Conservation (phyloP, 495 filamentous ascomycete genomes). For the Aspergillus baeticus region DNA sequence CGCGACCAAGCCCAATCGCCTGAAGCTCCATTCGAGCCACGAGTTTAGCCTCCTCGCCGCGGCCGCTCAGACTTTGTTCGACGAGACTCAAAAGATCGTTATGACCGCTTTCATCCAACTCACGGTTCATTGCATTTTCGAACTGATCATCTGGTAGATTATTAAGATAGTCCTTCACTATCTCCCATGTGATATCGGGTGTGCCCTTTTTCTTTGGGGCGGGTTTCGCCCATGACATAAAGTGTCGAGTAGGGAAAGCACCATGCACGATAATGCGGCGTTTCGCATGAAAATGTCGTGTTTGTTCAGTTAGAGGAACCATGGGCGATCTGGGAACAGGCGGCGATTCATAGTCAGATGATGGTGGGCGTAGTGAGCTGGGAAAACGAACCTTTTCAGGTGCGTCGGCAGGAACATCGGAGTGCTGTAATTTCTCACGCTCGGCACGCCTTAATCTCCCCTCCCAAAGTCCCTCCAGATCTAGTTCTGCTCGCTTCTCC, state of each 20-base stretch:
- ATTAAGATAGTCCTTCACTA: slow-evolving; percentile 36
- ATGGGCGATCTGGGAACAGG: slow-evolving; percentile 11
- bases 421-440: slow-evolving; percentile 29
- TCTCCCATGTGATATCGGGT: slow-evolving; percentile 16
- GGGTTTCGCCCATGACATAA: background rate
- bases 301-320: slow-evolving; percentile 16
- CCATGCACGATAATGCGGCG: background rate
- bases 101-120: slow-evolving; percentile 38
- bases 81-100: slow-evolving; percentile 51
- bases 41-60: background rate
- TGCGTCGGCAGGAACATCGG: slow-evolving; percentile 16
- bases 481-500: slow-evolving; percentile 76
- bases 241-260: background rate
- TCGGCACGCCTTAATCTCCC: slow-evolving; percentile 45
- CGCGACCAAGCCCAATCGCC: slow-evolving; percentile 34
- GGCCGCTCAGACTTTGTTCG: slow-evolving; percentile 30
- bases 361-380: slow-evolving; percentile 15
- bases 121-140: slow-evolving; percentile 37
- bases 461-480: slow-evolving; percentile 80
- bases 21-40: slow-evolving; percentile 33
- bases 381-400: slow-evolving; percentile 29
- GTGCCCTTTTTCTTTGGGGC: slow-evolving; percentile 5
- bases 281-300: slow-evolving; percentile 15
- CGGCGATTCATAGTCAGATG: slow-evolving; percentile 22
- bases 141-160: slow-evolving; percentile 29